These are phyloP conservation scores for Neurospora discreta DNA, from an alignment of 495 filamentous ascomycete genomes.

Conservation along the genomic window DNA sequence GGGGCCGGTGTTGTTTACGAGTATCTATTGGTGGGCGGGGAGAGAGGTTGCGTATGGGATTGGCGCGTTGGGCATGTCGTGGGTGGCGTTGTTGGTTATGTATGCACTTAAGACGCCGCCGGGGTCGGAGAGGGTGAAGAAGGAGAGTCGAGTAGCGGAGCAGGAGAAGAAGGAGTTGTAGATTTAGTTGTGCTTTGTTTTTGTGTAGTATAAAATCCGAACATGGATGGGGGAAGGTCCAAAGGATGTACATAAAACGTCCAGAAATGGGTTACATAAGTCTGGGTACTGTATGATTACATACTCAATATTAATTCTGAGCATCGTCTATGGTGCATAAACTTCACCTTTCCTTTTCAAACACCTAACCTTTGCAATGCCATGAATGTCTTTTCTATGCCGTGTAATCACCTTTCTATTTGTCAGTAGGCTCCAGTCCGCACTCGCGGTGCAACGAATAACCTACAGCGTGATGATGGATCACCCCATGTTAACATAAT, in stretches of 20 bases:
- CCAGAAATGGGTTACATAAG: background rate
- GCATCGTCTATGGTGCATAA: background rate
- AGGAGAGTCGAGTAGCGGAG: background rate
- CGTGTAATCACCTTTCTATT: too few relatives aligned
- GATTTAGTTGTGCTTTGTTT: background rate
- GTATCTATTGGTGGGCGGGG: constrained; percentile 99
- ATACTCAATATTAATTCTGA: too few relatives aligned
- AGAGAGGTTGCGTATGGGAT: constrained; percentile 71
- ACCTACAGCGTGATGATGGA: too few relatives aligned
- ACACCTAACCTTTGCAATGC: too few relatives aligned
- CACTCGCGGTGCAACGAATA: too few relatives aligned
- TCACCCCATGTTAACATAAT: too few relatives aligned
- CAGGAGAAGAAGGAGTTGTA: constrained; percentile 29
- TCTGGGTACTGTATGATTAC: background rate
- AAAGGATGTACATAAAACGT: background rate
- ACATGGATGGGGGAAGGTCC: background rate
- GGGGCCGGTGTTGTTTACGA: constrained; percentile 82
- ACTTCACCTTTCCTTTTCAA: background rate
- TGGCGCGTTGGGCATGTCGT: constrained; percentile 69
- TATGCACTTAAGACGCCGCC: constrained; percentile 47
- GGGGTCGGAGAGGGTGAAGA: constrained; percentile 20
- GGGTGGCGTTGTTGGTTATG: constrained; percentile 61
- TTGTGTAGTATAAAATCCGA: background rate
- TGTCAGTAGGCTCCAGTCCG: too few relatives aligned
- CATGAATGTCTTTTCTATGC: too few relatives aligned